phyloP scores from a whole-genome alignment of 345 rosid species.

The Litchi chinensis region DNA sequence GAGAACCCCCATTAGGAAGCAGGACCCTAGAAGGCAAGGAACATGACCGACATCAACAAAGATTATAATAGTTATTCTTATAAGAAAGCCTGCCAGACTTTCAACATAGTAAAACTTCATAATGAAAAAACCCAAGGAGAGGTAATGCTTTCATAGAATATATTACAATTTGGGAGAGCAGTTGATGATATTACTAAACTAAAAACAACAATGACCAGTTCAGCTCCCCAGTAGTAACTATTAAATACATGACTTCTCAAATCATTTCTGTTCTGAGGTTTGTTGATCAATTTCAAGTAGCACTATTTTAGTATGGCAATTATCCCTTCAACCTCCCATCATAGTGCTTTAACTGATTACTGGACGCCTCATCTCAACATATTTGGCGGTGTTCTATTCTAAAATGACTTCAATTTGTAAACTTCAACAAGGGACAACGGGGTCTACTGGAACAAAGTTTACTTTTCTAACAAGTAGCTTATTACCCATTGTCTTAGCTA shows the following conservation, averaged over 20 bases:
- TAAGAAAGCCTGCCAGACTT: neutral
- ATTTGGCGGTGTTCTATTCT: neutral
- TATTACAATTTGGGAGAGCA: neutral
- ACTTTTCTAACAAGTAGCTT: neutral
- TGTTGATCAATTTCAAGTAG: neutral
- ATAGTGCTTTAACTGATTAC: neutral
- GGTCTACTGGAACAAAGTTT: neutral
- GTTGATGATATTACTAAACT: neutral
- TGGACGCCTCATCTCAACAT: neutral
- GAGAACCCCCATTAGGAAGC: slow-evolving; percentile 86
- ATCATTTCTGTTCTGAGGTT: neutral
- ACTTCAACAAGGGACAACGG: neutral
- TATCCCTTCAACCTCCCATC: slow-evolving; percentile 3
- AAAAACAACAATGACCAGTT: neutral
- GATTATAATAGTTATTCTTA: neutral
- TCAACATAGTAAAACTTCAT: neutral
- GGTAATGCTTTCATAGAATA: neutral
- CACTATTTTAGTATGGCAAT: neutral
- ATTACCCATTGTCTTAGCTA: neutral
- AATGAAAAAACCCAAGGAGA: neutral
- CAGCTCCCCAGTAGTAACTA: neutral
- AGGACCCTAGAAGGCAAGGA: slow-evolving; percentile 63
- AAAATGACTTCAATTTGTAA: slow-evolving; percentile 2
- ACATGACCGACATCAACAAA: slow-evolving; percentile 16
- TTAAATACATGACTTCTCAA: neutral